Percentiles rank a stretch among this genome's conserved stretches.
phyloP scores from a whole-genome alignment of 2,329 filamentous ascomycete species.

The Xylariaceae sp. region DNA sequence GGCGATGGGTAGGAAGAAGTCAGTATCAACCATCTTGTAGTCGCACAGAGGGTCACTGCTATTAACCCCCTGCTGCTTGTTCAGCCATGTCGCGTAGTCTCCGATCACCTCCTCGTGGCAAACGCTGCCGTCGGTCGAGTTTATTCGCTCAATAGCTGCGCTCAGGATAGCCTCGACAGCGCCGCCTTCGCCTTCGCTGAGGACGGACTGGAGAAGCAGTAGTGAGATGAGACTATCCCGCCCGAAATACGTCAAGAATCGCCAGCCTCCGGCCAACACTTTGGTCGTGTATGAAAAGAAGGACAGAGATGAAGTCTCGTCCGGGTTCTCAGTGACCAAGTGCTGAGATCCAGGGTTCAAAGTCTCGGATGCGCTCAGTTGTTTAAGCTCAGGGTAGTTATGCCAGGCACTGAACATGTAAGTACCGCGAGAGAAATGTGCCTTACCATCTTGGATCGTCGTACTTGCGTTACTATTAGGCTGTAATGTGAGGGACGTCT shows the following conservation, averaged over 20 bases:
- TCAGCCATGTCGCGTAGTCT: constrained; percentile 58
- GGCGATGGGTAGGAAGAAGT: constrained; percentile 54
- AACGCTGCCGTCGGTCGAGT: constrained; percentile 53
- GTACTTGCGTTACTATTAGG: constrained; percentile 31
- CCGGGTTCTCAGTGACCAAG: constrained; percentile 40
- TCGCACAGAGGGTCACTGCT: constrained; percentile 50
- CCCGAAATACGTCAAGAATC: constrained; percentile 63
- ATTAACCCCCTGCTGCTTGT: constrained; percentile 46
- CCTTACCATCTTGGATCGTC: constrained; percentile 35
- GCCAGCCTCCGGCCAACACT: constrained; percentile 58
- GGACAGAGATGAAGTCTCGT: constrained; percentile 48
- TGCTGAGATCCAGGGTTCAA: constrained; percentile 42
- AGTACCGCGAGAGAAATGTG: constrained; percentile 43
- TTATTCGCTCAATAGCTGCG: constrained; percentile 55
- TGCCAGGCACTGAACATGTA: constrained; percentile 55
- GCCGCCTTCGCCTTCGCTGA: constrained; percentile 49
- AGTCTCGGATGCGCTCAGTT: constrained; percentile 44
- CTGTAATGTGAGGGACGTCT: constrained; percentile 45
- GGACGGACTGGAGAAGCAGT: constrained; percentile 51
- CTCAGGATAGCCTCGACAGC: constrained; percentile 57
- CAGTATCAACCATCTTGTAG: constrained; percentile 59
- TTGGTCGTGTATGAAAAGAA: constrained; percentile 61
- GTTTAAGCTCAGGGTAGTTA: constrained; percentile 57
- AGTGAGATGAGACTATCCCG: constrained; percentile 59
- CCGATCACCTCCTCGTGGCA: constrained; percentile 62